Percentiles rank a stretch among this genome's conserved stretches.
These are phyloP conservation scores for Boletus sensibilis DNA, from an alignment of 768 basidiomycete species.

Conservation along the genomic window DNA sequence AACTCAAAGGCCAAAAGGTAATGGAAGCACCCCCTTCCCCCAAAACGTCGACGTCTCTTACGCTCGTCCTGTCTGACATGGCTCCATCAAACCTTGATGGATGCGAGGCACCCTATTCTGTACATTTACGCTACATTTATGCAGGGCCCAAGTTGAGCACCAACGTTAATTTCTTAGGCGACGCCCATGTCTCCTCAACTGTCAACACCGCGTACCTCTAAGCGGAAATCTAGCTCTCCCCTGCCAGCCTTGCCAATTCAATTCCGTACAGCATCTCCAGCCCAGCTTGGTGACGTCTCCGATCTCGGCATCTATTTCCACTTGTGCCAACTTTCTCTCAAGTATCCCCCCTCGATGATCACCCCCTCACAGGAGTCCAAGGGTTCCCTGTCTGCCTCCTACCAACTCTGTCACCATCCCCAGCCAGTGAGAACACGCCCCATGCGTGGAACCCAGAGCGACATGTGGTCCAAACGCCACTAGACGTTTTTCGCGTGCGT, in stretches of 20 bases:
- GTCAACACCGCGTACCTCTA: background rate
- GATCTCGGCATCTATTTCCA: slow-evolving; percentile 5
- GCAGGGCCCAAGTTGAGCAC: background rate
- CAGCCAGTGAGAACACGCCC: slow-evolving; percentile 5
- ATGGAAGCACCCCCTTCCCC: slow-evolving; percentile 13
- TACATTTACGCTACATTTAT: slow-evolving; percentile 7
- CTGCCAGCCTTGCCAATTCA: background rate
- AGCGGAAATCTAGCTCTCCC: background rate
- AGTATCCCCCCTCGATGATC: background rate
- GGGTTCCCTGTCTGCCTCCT: background rate
- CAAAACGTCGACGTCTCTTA: slow-evolving; percentile 2
- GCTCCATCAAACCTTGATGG: slow-evolving; percentile 30
- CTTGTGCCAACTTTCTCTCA: background rate
- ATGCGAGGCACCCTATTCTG: slow-evolving; percentile 8
- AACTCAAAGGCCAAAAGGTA: slow-evolving; percentile 19
- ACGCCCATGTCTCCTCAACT: no score
- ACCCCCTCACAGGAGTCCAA: background rate
- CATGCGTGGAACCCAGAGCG: slow-evolving; percentile 4
- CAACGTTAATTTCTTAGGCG: slow-evolving; percentile 22
- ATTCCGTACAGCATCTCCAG: background rate
- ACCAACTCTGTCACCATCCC: background rate
- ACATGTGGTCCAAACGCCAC: slow-evolving; percentile 30
- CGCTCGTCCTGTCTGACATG: background rate
- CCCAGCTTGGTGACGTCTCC: background rate
- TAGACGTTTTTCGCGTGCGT: slow-evolving; percentile 31